Base-by-base conservation (phyloP, 768 basidiomycete genomes). In the Pleurotus salmoneostramineus region DNA sequence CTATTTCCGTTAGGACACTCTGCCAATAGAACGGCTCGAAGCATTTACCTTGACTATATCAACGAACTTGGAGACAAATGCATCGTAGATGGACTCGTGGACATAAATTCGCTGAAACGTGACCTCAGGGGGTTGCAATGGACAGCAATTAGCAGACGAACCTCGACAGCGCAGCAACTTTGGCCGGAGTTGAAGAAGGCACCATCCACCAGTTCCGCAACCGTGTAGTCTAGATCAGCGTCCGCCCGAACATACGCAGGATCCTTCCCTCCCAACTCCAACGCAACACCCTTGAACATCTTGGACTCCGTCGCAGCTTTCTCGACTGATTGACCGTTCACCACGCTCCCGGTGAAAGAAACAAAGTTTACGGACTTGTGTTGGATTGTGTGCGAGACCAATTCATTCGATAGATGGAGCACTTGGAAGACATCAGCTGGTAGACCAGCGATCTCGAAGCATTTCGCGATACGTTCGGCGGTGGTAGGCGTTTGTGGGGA, bases 251-350 rank as follows among this genome's bases (percentile, higher is more conserved):
- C 95, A 66, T 98, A 99, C 2, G 96, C 97, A 2, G 97, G 94
- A 66, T 99, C 97, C 71, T 99, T 98, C 1, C 97, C 97, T 1
- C 97, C 97, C 12, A 99, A 84, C 90, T 93, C 95, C 34, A 97
- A 77, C 0, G 82, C 91, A 14, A 94, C 90, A 4, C 91, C 91
- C 62, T 92, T 96, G 76, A 98, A 95, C 0, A 86, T 86, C 1
- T 68, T 63, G 0, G 84, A 87, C 6, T 73, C 71, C 0, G 79
- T 85, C 0, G 92, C 93, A 1, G 86, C 85, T 64, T 80, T 77
- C 40, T 87, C 87, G 12, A 99, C 84, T 0, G 85, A 77, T 45
- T 80, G 77, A 0, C 96, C 96, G 5, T 86, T 92, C 2, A 68
- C 69, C 0, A 98, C 95, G 61, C 67, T 83, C 5, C 97, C 97